Conservation (phyloP, 371 early-diverging fungal genomes). For the Mortierella sp. region DNA sequence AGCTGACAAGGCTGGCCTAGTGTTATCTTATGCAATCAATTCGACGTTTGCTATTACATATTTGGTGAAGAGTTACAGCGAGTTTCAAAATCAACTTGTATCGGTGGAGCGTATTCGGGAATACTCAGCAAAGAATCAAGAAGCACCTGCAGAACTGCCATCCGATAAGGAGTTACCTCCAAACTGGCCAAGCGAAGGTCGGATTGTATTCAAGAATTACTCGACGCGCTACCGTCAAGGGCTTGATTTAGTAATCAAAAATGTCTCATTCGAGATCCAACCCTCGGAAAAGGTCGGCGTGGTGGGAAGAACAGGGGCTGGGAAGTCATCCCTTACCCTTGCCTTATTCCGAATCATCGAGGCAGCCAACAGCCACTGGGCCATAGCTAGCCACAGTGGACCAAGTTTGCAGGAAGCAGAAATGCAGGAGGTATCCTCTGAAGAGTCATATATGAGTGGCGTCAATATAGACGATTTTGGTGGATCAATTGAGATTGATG, state of each 20-base stretch:
- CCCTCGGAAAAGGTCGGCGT: conserved; percentile 89
- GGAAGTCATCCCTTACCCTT: conserved; percentile 90
- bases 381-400: conserved; percentile 55
- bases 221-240: conserved; percentile 74
- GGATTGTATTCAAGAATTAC: conserved; percentile 71
- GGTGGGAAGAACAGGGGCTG: conserved; percentile 94
- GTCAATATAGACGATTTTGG: conserved; percentile 18
- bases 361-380: conserved; percentile 67
- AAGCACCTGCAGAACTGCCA: conserved; percentile 63
- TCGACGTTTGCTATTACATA: conserved; percentile 83
- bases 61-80: conserved; percentile 75
- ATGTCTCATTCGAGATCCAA: conserved; percentile 72
- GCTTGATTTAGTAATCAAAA: conserved; percentile 70
- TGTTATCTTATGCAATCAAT: conserved; percentile 83
- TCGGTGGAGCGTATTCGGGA: conserved; percentile 89
- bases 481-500: conserved; percentile 64
- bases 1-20: conserved; percentile 76
- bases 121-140: conserved; percentile 57
- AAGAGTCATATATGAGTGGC: conserved; percentile 54
- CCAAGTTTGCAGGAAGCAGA: conserved; percentile 58
- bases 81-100: conserved; percentile 77
- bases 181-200: conserved; percentile 76
- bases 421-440: conserved; percentile 39
- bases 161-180: conserved; percentile 63
- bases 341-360: conserved; percentile 95